Conservation (phyloP, 2,329 filamentous ascomycete species). For the Mollisiaceae sp. region DNA sequence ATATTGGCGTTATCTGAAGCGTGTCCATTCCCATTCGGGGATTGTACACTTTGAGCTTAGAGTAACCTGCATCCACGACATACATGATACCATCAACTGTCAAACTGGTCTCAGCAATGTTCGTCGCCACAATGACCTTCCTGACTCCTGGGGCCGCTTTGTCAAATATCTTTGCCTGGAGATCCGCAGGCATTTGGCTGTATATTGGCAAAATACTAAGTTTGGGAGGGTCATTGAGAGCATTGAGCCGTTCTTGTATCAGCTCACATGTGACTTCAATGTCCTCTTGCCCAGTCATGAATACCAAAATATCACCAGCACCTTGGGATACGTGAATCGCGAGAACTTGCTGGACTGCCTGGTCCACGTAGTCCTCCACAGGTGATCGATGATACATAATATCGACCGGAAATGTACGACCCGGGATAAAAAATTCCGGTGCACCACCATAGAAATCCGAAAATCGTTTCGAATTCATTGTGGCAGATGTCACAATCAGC, state of each 20-base stretch:
- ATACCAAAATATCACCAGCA: conserved; percentile 90
- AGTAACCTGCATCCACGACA: conserved; percentile 94
- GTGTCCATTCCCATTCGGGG: conserved; percentile 99
- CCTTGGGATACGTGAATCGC: conserved; percentile 97
- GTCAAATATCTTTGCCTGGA: conserved; percentile 98
- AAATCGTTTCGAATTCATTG: conserved; percentile 97
- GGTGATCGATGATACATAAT: conserved; percentile 94
- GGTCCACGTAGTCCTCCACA: conserved; percentile 97
- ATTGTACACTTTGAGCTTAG: conserved; percentile 98
- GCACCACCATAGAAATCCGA: conserved; percentile 95
- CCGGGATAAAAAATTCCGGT: conserved; percentile 95
- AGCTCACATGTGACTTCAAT: conserved; percentile 97
- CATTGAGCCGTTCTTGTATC: conserved; percentile 82
- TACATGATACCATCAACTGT: conserved; percentile 99
- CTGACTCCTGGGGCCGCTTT: conserved; percentile 86
- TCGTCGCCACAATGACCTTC: conserved; percentile 97
- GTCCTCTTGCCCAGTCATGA: conserved; percentile 99
- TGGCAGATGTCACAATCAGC: conserved; percentile 95
- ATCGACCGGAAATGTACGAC: conserved; percentile 95
- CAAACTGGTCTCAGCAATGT: conserved; percentile 97
- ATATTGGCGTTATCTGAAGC: conserved; percentile 95
- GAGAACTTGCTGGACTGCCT: conserved; percentile 92
- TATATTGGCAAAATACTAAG: conserved; percentile 96
- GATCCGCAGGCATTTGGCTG: conserved; percentile 98
- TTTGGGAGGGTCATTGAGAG: conserved; percentile 93